phyloP scores from a whole-genome alignment of 805 yeast genomes.

The Starmerella bacillaris region DNA sequence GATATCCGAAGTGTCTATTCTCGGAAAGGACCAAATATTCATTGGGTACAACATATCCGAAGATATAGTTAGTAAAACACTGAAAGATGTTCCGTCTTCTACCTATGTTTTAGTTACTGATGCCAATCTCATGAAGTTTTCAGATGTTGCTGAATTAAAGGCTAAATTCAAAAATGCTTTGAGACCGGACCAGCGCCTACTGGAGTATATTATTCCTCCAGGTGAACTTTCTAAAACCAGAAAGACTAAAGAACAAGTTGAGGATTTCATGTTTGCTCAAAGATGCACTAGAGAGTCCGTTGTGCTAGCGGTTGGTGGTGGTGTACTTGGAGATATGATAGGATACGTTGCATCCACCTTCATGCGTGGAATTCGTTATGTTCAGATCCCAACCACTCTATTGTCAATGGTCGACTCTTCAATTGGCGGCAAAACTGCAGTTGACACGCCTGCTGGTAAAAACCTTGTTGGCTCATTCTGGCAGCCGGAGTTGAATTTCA shows the following conservation, averaged over 20 bases:
- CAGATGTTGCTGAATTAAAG: constrained; percentile 32
- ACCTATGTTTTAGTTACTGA: constrained; percentile 88
- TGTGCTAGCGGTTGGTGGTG: constrained; percentile 90
- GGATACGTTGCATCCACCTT: constrained; percentile 98
- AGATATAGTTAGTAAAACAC: constrained; percentile 53
- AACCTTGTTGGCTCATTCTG: constrained; percentile 93
- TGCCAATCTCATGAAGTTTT: constrained; percentile 38
- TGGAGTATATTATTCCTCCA: constrained; percentile 64
- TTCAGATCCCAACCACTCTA: constrained; percentile 85
- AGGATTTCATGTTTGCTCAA: constrained; percentile 61
- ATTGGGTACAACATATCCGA: constrained; percentile 69
- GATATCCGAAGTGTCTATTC: constrained; percentile 41
- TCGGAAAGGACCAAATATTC: constrained; percentile 71
- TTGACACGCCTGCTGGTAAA: constrained; percentile 90
- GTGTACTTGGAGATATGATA: constrained; percentile 97
- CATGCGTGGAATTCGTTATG: constrained; percentile 91
- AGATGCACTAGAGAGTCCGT: constrained; percentile 96
- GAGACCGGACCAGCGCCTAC: constrained; percentile 29
- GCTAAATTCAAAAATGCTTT: constrained; percentile 15
- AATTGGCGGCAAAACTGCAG: constrained; percentile 96
- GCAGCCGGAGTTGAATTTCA: constrained; percentile 82
- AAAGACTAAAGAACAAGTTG: constrained; percentile 77
- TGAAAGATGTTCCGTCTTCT: constrained; percentile 51
- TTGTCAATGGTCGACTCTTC: constrained; percentile 96
- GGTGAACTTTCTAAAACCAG: constrained; percentile 86